Conservation (phyloP, 2,329 filamentous ascomycete genomes). For the Aspergillus sp. region DNA sequence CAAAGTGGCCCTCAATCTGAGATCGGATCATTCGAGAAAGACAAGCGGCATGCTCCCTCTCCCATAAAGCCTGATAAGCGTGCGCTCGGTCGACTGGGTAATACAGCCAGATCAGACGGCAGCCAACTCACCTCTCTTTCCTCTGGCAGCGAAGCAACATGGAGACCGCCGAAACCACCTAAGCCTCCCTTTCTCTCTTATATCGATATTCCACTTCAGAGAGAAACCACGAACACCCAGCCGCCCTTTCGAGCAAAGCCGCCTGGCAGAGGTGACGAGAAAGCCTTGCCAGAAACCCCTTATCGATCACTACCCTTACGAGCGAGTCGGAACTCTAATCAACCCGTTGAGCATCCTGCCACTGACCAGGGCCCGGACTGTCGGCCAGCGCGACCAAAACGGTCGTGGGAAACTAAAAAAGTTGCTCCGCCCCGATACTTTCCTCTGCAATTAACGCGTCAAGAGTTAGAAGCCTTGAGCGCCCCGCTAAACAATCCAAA, state of each 20-base stretch:
- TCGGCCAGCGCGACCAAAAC: background rate
- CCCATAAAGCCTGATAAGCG: background rate
- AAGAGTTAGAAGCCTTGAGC: background rate
- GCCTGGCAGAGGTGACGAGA: background rate
- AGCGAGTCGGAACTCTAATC: background rate
- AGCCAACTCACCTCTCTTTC: background rate
- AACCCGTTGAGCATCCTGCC: background rate
- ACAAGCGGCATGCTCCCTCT: background rate
- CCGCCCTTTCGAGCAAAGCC: background rate
- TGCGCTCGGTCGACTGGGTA: background rate
- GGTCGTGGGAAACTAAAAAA: conserved; percentile 2
- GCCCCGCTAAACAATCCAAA: conserved; percentile 10
- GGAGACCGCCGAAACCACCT: conserved; percentile 13
- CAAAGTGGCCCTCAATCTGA: conserved; percentile 8
- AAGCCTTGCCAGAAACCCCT: background rate
- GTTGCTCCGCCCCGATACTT: background rate
- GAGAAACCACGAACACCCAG: background rate
- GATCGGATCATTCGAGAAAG: background rate
- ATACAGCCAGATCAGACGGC: background rate
- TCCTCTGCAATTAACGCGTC: conserved; percentile 2
- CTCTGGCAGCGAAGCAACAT: background rate
- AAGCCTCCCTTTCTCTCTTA: conserved; percentile 16
- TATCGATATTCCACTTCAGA: background rate
- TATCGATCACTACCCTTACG: background rate
- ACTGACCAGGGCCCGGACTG: background rate